These are phyloP conservation scores for Echites panduratus DNA, from an alignment of 257 asterid genomes.

Conservation along the genomic window DNA sequence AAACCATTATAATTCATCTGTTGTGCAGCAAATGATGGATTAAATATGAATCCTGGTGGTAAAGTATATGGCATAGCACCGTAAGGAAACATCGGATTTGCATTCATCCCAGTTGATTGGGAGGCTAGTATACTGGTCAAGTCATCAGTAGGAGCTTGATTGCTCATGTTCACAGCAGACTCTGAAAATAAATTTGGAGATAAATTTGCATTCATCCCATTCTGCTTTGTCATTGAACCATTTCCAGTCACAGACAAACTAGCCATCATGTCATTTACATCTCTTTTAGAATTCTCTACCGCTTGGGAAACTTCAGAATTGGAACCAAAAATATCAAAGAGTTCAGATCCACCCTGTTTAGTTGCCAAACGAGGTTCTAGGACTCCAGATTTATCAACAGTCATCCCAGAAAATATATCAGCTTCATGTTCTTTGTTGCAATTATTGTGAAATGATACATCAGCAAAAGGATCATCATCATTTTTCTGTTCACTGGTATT, in stretches of 20 bases:
- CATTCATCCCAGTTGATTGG: conserved; percentile 50
- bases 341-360: conserved; percentile 41
- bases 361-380: conserved; percentile 30
- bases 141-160: conserved; percentile 33
- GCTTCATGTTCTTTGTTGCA: conserved; percentile 40
- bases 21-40: conserved; percentile 54
- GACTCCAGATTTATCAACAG: conserved; percentile 39
- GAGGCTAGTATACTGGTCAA: conserved; percentile 44
- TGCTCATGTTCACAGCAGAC: conserved; percentile 29
- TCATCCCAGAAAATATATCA: conserved; percentile 65
- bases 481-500: conserved; percentile 34
- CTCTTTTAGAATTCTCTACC: conserved; percentile 30
- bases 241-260: conserved; percentile 45
- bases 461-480: conserved; percentile 93
- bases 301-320: conserved; percentile 39
- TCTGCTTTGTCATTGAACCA: conserved; percentile 39
- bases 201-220: conserved; percentile 30
- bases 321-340: conserved; percentile 56
- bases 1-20: conserved; percentile 54
- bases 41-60: conserved; percentile 61
- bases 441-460: conserved; percentile 68
- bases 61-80: conserved; percentile 58
- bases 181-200: conserved; percentile 28
- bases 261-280: conserved; percentile 53
- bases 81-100: conserved; percentile 50